phyloP scores from a whole-genome alignment of 2,329 filamentous ascomycete species.

The Clonostachys rhizophaga region DNA sequence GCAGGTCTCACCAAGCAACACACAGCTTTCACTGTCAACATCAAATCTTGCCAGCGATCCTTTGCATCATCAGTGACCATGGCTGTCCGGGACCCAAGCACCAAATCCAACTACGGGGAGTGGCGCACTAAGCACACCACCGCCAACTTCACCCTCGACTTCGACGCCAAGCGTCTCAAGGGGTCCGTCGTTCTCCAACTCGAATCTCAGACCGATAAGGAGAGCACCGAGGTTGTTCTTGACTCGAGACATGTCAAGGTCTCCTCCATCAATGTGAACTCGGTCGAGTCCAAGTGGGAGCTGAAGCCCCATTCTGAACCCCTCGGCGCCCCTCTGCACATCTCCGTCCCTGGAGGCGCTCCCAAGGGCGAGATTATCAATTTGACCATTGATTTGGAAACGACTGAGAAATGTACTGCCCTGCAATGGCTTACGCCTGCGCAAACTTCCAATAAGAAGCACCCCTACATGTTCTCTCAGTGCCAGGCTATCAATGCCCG shows the following conservation, averaged over 20 bases:
- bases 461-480: constrained; percentile 97
- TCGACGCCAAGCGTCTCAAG: constrained; percentile 69
- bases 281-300: constrained; percentile 59
- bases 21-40: not conserved
- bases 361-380: constrained; percentile 47
- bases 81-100: constrained; percentile 73
- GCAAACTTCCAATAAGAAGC: constrained; percentile 92
- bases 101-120: constrained; percentile 84
- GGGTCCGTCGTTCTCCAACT: constrained; percentile 75
- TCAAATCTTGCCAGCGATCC: not conserved
- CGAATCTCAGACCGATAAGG: constrained; percentile 69
- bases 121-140: constrained; percentile 83
- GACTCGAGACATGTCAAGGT: constrained; percentile 85
- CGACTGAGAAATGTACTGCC: constrained; percentile 84
- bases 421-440: constrained; percentile 92
- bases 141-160: constrained; percentile 78
- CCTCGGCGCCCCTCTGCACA: constrained; percentile 67
- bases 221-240: constrained; percentile 73
- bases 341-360: constrained; percentile 53
- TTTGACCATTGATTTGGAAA: constrained; percentile 66
- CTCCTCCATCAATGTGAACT: constrained; percentile 64
- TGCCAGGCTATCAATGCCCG: constrained; percentile 95
- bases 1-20: not conserved
- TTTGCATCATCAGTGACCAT: constrained; percentile 3
- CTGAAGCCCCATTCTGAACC: constrained; percentile 67